A percentile compares a stretch with the other conserved stretches of the same genome.
phyloP scores from a whole-genome alignment of 208 protist species.

The Crithidia bombi region DNA sequence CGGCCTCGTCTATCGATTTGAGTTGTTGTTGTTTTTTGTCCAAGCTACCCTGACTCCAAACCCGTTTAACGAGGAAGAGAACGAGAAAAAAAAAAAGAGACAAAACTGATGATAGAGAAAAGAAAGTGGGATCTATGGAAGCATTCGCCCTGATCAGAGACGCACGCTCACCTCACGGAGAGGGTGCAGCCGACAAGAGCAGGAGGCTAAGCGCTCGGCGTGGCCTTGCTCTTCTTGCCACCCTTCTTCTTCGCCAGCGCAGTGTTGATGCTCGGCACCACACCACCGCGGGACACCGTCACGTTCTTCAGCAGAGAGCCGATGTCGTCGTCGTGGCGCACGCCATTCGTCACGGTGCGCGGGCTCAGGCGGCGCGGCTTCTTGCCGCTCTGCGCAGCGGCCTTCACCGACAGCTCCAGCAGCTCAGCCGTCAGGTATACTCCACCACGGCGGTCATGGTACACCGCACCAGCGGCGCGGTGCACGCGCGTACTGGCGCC shows the following conservation, averaged over 20 bases:
- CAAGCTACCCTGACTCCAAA: slow-evolving; percentile 27
- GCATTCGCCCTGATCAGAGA: slow-evolving; percentile 13
- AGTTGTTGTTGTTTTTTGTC: neutral
- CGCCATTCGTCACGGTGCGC: slow-evolving; percentile 66
- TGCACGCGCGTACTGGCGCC: slow-evolving; percentile 96
- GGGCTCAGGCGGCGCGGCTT: slow-evolving; percentile 67
- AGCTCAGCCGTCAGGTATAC: slow-evolving; percentile 94
- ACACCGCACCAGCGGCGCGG: slow-evolving; percentile 97
- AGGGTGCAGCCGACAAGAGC: slow-evolving; percentile 1
- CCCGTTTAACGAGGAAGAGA: slow-evolving; percentile 15
- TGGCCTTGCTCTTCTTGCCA: slow-evolving; percentile 51
- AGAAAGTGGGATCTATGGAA: slow-evolving; percentile 34
- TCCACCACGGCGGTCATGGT: slow-evolving; percentile 99
- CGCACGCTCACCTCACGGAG: slow-evolving; percentile 8
- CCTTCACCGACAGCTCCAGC: slow-evolving; percentile 63
- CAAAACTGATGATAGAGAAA: slow-evolving; percentile 14
- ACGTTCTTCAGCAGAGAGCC: slow-evolving; percentile 54
- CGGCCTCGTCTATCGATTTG: too few relatives aligned
- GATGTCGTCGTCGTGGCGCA: slow-evolving; percentile 79
- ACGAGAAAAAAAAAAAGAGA: slow-evolving; percentile 21
- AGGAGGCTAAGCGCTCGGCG: slow-evolving; percentile 30
- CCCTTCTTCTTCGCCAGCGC: slow-evolving; percentile 82
- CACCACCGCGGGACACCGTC: slow-evolving; percentile 75
- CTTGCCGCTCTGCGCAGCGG: slow-evolving; percentile 55
- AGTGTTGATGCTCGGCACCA: slow-evolving; percentile 78